phyloP scores from a whole-genome alignment of 2,329 filamentous ascomycete species.

The Trematosphaeria pertusa region DNA sequence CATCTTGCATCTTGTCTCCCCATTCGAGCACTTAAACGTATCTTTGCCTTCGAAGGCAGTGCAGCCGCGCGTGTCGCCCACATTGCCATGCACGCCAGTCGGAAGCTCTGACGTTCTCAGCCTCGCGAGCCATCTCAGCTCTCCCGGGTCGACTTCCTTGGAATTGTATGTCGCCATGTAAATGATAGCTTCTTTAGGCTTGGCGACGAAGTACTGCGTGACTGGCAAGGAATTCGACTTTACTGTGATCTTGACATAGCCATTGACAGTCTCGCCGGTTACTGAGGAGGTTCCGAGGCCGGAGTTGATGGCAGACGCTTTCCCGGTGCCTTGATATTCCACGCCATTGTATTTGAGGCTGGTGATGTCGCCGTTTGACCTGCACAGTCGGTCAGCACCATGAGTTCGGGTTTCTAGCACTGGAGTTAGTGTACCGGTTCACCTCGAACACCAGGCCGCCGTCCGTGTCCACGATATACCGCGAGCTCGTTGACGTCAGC shows the following conservation, averaged over 20 bases:
- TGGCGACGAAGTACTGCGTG: conserved; percentile 32
- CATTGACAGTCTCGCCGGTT: conserved; percentile 30
- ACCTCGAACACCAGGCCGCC: conserved; percentile 27
- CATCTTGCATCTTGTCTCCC: conserved; percentile 30
- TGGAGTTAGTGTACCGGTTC: conserved; percentile 23
- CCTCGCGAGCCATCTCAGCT: conserved; percentile 16
- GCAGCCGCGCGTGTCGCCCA: conserved; percentile 27
- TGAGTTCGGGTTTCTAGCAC: neutral
- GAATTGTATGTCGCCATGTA: conserved; percentile 35
- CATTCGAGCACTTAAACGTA: conserved; percentile 29
- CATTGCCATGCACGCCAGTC: conserved; percentile 29
- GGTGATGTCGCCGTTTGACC: conserved; percentile 30
- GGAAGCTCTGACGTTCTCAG: conserved; percentile 20
- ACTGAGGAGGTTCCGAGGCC: conserved; percentile 28
- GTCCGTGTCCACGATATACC: conserved; percentile 29
- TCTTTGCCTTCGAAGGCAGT: conserved; percentile 31
- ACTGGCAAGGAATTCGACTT: conserved; percentile 24
- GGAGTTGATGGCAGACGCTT: conserved; percentile 30
- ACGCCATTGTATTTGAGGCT: conserved; percentile 30
- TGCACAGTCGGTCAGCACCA: neutral
- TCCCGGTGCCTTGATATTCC: conserved; percentile 28
- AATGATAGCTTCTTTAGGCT: conserved; percentile 25
- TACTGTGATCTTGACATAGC: conserved; percentile 30
- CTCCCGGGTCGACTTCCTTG: conserved; percentile 32
- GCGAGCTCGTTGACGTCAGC: conserved; percentile 22